A percentile compares a stretch with the other conserved stretches of the same genome.
These are phyloP conservation scores for Fusarium tanahbumbuense DNA, from an alignment of 2,329 filamentous ascomycete genomes.

Conservation along the genomic window DNA sequence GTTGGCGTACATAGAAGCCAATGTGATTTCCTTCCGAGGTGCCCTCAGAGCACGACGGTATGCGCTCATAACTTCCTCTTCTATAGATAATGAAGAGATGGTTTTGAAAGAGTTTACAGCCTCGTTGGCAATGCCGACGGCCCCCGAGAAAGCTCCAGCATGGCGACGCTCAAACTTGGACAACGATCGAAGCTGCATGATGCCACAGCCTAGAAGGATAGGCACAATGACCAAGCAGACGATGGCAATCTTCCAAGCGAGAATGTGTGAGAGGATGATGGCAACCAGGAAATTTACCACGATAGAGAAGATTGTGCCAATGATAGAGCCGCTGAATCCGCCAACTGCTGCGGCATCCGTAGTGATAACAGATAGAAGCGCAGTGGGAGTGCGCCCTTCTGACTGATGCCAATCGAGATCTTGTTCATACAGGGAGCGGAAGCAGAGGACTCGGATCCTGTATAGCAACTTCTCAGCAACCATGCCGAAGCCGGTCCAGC, in stretches of 20 bases:
- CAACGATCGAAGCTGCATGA: slow-evolving; percentile 74
- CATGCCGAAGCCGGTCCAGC: slow-evolving; percentile 61
- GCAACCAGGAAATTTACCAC: slow-evolving; percentile 74
- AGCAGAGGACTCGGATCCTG: slow-evolving; percentile 70
- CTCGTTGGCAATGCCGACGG: slow-evolving; percentile 74
- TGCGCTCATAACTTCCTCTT: slow-evolving; percentile 62
- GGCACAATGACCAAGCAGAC: slow-evolving; percentile 77
- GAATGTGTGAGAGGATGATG: slow-evolving; percentile 75
- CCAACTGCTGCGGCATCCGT: slow-evolving; percentile 75
- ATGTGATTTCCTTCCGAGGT: slow-evolving; percentile 65
- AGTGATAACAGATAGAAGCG: slow-evolving; percentile 75
- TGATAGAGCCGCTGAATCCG: slow-evolving; percentile 75
- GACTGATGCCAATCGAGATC: slow-evolving; percentile 79
- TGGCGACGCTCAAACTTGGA: slow-evolving; percentile 72
- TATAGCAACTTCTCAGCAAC: slow-evolving; percentile 73
- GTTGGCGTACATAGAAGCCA: slow-evolving; percentile 64
- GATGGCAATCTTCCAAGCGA: slow-evolving; percentile 81
- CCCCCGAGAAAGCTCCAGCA: slow-evolving; percentile 71
- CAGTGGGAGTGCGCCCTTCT: slow-evolving; percentile 68
- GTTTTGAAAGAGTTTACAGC: slow-evolving; percentile 75
- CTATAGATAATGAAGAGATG: slow-evolving; percentile 65
- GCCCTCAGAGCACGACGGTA: slow-evolving; percentile 64
- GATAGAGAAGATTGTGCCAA: slow-evolving; percentile 76
- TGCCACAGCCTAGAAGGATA: slow-evolving; percentile 73
- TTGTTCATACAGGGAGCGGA: slow-evolving; percentile 73